A percentile compares a stretch with the other conserved stretches of the same genome.
phyloP scores from a whole-genome alignment of 2,329 filamentous ascomycete genomes.

The Calonectria fujianensis region DNA sequence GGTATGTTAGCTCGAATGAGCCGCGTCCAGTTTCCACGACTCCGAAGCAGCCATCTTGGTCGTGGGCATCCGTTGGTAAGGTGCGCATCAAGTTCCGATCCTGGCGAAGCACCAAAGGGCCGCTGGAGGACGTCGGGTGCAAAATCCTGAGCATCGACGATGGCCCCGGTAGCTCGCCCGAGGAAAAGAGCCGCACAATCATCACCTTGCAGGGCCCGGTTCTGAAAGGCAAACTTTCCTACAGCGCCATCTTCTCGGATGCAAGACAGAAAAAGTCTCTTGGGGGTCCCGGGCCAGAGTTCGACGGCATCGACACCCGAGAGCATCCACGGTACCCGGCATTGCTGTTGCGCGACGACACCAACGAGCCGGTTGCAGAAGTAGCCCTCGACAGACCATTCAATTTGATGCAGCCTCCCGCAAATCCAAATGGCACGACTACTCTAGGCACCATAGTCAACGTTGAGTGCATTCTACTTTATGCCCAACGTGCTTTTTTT shows the following conservation, averaged over 20 bases:
- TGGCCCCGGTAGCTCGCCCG: not conserved
- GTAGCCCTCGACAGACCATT: conserved; percentile 27
- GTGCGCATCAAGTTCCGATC: conserved; percentile 37
- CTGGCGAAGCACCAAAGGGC: not conserved
- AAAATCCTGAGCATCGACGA: not conserved
- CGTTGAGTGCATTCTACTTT: conserved; percentile 26
- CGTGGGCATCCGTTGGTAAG: conserved; percentile 45
- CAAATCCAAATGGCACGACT: not conserved
- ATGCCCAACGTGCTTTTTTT: conserved; percentile 15
- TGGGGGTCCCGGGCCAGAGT: not conserved
- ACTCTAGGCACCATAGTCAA: not conserved
- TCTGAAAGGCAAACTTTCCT: not conserved
- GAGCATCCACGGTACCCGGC: conserved; percentile 33
- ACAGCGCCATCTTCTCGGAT: not conserved
- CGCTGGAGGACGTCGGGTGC: not conserved
- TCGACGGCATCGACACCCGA: conserved; percentile 16
- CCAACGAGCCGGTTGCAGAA: conserved; percentile 6
- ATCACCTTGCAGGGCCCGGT: not conserved
- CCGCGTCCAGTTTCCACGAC: conserved; percentile 7
- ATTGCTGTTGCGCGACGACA: not conserved
- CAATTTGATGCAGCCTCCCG: not conserved
- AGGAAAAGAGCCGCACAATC: not conserved
- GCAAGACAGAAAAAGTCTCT: not conserved
- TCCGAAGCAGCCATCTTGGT: conserved; percentile 33
- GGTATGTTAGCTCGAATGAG: conserved; percentile 33